Conservation (phyloP, 306 rosid species). For the Coriaria nepalensis region DNA sequence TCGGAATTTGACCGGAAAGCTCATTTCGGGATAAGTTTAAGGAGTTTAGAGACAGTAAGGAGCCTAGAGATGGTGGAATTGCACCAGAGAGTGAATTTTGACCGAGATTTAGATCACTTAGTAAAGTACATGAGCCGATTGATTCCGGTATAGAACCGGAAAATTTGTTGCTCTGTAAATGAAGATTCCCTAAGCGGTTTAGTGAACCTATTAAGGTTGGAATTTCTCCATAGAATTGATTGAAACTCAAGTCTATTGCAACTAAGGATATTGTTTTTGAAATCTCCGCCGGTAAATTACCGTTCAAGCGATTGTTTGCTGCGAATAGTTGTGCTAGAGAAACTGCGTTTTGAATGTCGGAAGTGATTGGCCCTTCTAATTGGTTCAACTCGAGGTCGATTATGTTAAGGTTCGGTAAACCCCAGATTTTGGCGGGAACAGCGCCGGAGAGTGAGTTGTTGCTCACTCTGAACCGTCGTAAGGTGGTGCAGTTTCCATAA, state of each 20-base stretch:
- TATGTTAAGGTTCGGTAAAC: slow-evolving; percentile 38
- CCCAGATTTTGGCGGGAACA: slow-evolving; percentile 65
- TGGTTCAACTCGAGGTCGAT: slow-evolving; percentile 48
- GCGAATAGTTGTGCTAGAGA: slow-evolving; percentile 25
- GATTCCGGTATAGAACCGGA: slow-evolving; percentile 52
- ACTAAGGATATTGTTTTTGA: slow-evolving; percentile 40
- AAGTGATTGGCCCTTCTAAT: slow-evolving; percentile 43
- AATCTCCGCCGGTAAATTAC: slow-evolving; percentile 50
- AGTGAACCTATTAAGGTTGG: slow-evolving; percentile 46
- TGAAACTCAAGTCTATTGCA: slow-evolving; percentile 34
- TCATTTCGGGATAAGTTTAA: slow-evolving; percentile 46
- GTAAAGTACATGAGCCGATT: slow-evolving; percentile 36
- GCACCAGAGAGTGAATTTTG: slow-evolving; percentile 33
- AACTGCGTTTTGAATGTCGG: slow-evolving; percentile 46
- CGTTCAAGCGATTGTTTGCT: slow-evolving; percentile 38
- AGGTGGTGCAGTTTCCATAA: slow-evolving; percentile 33
- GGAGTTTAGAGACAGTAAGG: slow-evolving; percentile 40
- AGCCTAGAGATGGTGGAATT: slow-evolving; percentile 61
- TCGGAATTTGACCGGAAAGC: slow-evolving; percentile 62
- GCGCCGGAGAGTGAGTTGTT: slow-evolving; percentile 60
- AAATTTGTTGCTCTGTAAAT: slow-evolving; percentile 41
- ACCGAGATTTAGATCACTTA: slow-evolving; percentile 42
- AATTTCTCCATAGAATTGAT: slow-evolving; percentile 40
- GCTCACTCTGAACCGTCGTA: slow-evolving; percentile 55
- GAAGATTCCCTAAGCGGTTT: slow-evolving; percentile 36